phyloP scores from a whole-genome alignment of 805 yeast species.

The Lipomyces starkeyi region DNA sequence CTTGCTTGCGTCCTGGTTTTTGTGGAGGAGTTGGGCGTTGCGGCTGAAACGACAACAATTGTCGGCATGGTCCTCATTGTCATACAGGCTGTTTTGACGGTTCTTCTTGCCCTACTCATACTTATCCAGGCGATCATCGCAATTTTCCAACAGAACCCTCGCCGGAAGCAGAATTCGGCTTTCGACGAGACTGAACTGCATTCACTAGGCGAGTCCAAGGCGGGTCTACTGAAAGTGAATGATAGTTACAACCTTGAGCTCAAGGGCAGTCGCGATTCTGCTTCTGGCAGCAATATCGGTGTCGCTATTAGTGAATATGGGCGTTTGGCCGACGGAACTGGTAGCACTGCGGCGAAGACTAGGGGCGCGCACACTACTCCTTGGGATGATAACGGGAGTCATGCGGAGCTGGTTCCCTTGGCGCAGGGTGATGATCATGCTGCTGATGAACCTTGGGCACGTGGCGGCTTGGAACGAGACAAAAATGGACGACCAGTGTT shows the following conservation, averaged over 20 bases:
- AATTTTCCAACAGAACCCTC: constrained; percentile 14
- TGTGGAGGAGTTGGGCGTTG: constrained; percentile 43
- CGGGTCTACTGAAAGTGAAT: neutral
- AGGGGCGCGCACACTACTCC: constrained; percentile 12
- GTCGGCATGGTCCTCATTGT: constrained; percentile 45
- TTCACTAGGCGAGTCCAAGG: constrained; percentile 19
- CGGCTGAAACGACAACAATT: constrained; percentile 42
- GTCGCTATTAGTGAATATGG: constrained; percentile 29
- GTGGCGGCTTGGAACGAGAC: constrained; percentile 19
- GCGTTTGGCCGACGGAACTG: constrained; percentile 10
- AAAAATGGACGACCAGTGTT: constrained; percentile 28
- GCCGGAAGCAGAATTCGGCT: neutral
- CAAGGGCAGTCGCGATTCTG: neutral
- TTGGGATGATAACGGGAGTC: constrained; percentile 18
- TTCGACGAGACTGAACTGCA: constrained; percentile 23
- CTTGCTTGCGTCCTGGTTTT: constrained; percentile 43
- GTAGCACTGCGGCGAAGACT: neutral
- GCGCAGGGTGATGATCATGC: neutral
- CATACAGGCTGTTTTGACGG: constrained; percentile 43
- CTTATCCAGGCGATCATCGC: constrained; percentile 31
- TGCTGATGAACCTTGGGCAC: constrained; percentile 4
- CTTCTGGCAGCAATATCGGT: constrained; percentile 15
- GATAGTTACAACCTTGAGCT: neutral
- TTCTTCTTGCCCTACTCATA: constrained; percentile 41
- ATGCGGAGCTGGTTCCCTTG: constrained; percentile 16